Conservation (phyloP, 441 rosid species). For the Raphanus hybrid region DNA sequence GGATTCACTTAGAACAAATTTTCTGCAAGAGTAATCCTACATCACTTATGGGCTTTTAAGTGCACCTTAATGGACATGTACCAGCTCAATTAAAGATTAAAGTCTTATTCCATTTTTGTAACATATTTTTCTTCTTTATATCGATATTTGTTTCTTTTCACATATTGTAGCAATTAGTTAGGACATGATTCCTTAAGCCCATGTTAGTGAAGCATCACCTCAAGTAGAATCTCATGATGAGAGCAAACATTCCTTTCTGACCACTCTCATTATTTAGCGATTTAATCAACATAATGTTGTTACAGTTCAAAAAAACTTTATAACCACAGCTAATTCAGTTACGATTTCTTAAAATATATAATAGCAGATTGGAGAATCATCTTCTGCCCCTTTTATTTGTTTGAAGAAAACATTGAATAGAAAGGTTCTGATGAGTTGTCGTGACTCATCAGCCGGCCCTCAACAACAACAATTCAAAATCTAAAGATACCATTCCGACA, state of each 20-base stretch:
- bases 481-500: not conserved
- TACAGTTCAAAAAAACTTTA: constrained; percentile 2
- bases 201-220: constrained; percentile 24
- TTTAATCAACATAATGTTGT: not conserved
- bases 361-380: constrained; percentile 7
- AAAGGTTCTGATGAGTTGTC: constrained; percentile 38
- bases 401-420: not conserved
- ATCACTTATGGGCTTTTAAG: not conserved
- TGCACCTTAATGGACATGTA: not conserved
- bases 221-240: constrained; percentile 6
- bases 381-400: constrained; percentile 3
- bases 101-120: not conserved
- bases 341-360: not conserved
- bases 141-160: not conserved
- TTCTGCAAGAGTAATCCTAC: not conserved
- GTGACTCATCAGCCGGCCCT: constrained; percentile 42
- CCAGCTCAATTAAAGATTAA: not conserved
- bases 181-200: constrained; percentile 2
- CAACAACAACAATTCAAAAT: constrained; percentile 6
- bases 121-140: not conserved
- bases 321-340: not conserved
- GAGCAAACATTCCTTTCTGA: constrained; percentile 28
- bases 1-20: not conserved
- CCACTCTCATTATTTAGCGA: not conserved
- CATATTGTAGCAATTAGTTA: not conserved